A percentile compares a stretch with the other conserved stretches of the same genome.
These are phyloP conservation scores for Myxozyma neotropica DNA, from an alignment of 805 yeast species.

Conservation along the genomic window DNA sequence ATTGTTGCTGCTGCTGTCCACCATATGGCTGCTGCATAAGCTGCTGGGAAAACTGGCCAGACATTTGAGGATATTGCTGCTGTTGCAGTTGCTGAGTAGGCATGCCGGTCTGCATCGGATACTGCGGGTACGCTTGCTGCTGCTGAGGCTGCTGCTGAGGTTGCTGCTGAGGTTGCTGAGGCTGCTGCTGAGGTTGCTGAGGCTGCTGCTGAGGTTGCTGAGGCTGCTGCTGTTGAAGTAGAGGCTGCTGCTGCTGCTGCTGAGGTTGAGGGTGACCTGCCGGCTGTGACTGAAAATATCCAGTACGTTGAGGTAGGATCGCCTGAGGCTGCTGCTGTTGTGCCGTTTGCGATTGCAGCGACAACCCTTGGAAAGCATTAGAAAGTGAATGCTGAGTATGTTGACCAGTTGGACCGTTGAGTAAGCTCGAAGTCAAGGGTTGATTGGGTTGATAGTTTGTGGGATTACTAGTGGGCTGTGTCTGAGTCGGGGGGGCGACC, in stretches of 20 bases:
- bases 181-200: constrained; percentile 4
- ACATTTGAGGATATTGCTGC: constrained; percentile 9
- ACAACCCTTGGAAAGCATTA: constrained; percentile 11
- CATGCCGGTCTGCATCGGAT: constrained; percentile 15
- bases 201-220: constrained; percentile 2
- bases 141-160: constrained; percentile 5
- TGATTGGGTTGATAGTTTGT: constrained; percentile 3
- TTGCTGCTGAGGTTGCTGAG: neutral
- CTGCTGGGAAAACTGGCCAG: constrained; percentile 12
- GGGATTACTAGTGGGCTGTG: neutral
- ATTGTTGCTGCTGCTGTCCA: constrained; percentile 17
- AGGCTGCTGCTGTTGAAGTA: neutral
- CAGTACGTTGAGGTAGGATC: constrained; percentile 17
- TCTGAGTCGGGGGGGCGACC: neutral
- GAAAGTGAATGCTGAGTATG: constrained; percentile 7
- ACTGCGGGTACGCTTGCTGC: constrained; percentile 9
- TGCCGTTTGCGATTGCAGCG: constrained; percentile 7
- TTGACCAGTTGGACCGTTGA: neutral
- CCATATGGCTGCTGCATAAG: constrained; percentile 15
- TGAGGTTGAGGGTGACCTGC: constrained; percentile 11
- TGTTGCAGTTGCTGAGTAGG: constrained; percentile 14
- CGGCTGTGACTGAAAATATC: constrained; percentile 5
- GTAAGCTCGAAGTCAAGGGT: constrained; percentile 5
- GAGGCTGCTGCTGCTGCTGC: neutral
- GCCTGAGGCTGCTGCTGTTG: constrained; percentile 3